Evolutionary conservation across 768 basidiomycete genomes (phyloP), one percentile per base, ranked within the genome.

Genomic region (Boletellus sp.): DNA sequence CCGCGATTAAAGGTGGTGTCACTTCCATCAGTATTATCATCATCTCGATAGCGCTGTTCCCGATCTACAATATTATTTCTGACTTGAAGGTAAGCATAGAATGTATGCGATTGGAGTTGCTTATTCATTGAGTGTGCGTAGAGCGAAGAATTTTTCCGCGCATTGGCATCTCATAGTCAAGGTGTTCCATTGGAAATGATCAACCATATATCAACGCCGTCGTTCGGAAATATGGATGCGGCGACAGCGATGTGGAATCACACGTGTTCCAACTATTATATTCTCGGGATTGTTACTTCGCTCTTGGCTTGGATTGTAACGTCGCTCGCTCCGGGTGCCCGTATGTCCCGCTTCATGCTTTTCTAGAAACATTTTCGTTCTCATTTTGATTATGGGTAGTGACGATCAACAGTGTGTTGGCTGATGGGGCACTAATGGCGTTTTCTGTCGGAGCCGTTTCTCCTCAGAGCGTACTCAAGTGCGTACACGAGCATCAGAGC

Each of bases 91-190:
- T 55, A 34, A 33, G 55, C 13, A 6, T 19, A 2, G 11, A 15
- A 6, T 39, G 4, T 39, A 1, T 20, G 13, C 22, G 13, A n/a
- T 11, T 9, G 6, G 4, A 13, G 15, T 34, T 16, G 8, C 22
- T 48, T 9, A 40, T 48, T 9, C 26, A 20, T 9, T 22, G 3
- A 4, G 20, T 22, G 3, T 28, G 17, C n/a, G n/a, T 33, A 64
- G 62, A 60, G 60, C 23, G 63, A 64, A 50, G 63, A 64, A 34
- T 67, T 69, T n/a, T 67, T 67, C 39, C 59, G 65, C 11, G 40
- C 22, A 10, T 31, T 67, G 9, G 38, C 53, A 16, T 45, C 45
- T 4, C 56, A 37, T 1, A 42, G 16, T 9, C 33, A 53, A 1
- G 65, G 67, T 26, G 50, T 67, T 24, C 67, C 56, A 4, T 35